Evolutionary conservation across 257 asterid genomes (phyloP), one percentile per base, ranked within the genome.

Genomic region (Solanum corneliomulleri): DNA sequence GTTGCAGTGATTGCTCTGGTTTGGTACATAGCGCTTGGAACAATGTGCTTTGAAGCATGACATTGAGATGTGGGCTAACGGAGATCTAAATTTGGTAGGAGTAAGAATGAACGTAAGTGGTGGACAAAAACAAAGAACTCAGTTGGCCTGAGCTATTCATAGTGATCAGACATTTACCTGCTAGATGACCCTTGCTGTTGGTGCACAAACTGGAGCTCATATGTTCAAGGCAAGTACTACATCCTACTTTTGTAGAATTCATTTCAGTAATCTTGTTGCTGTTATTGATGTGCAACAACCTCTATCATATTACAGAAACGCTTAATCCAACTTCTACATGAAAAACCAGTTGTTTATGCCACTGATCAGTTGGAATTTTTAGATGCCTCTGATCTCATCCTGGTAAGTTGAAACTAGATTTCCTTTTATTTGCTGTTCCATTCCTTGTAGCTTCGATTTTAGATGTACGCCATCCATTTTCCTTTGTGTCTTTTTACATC

Each of bases 171-270:
- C 88, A 88, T 95, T 85, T 92, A 92, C 88, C 86, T 95, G 83
- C 92, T 96, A 1, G 97, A 95, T 45, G 98, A 96, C 90, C 98
- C 98, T 87, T 94, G 95, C 87, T 2, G 99, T 95, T 52, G 99
- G 95, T 90, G 96, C 96, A 35, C 93, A 93, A 71, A 94, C 98
- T 1, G 98, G 98, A 8, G 93, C 93, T 89, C 98, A 95, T 82
- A 94, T 96, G 90, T 96, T 94, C 90, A 95, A 93, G 94, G 98
- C 88, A 89, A 93, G 89, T 11, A 23, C 62, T 13, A 31, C 23
- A 33, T 11, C 47, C 42, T 42, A 85, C 42, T 52, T 81, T 27
- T 20, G 23, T 33, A 31, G 72, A 70, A 70, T 21, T 69, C 39
- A n/a, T 15, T 68, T 41, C 23, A 66, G 41, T 29, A 18, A 49